Percentiles rank a stretch among this genome's conserved stretches.
Conservation (phyloP, 2,329 filamentous ascomycete species). For the Penicillium sp. region DNA sequence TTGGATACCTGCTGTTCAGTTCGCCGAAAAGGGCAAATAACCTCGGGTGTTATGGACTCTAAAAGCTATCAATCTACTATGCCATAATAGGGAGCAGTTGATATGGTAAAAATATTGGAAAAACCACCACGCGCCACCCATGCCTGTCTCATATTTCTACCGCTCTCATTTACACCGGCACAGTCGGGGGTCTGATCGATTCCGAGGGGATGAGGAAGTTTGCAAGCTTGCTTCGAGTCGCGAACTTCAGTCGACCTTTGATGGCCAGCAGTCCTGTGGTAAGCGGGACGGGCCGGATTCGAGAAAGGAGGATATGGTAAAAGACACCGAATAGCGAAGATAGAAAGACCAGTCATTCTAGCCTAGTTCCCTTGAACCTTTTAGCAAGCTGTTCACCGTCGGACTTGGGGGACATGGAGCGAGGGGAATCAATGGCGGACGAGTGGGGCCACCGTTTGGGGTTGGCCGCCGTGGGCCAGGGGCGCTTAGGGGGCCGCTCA, state of each 20-base stretch:
- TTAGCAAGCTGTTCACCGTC: constrained; percentile 63
- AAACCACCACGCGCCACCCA: background rate
- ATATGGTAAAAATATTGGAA: background rate
- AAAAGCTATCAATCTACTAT: background rate
- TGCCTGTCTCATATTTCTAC: background rate
- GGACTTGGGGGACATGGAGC: constrained; percentile 43
- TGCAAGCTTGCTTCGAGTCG: background rate
- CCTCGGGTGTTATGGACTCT: background rate
- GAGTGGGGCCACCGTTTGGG: constrained; percentile 26
- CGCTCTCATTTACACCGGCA: background rate
- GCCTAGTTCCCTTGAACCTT: constrained; percentile 63
- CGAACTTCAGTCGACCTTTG: background rate
- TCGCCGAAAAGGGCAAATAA: background rate
- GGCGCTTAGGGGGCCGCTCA: constrained; percentile 86
- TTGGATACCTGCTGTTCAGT: too few species aligned
- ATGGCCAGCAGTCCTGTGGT: background rate
- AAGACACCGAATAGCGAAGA: constrained; percentile 8
- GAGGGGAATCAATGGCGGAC: constrained; percentile 25
- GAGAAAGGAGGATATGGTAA: constrained; percentile 4
- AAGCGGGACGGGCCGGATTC: background rate
- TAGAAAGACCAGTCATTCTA: constrained; percentile 39
- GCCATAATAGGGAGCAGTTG: background rate
- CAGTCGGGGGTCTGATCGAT: background rate
- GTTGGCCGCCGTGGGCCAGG: constrained; percentile 45
- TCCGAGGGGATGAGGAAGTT: background rate